phyloP scores from a whole-genome alignment of 176 grass and related monocot genomes.

The bread wheat (Triticum aestivum) region DNA sequence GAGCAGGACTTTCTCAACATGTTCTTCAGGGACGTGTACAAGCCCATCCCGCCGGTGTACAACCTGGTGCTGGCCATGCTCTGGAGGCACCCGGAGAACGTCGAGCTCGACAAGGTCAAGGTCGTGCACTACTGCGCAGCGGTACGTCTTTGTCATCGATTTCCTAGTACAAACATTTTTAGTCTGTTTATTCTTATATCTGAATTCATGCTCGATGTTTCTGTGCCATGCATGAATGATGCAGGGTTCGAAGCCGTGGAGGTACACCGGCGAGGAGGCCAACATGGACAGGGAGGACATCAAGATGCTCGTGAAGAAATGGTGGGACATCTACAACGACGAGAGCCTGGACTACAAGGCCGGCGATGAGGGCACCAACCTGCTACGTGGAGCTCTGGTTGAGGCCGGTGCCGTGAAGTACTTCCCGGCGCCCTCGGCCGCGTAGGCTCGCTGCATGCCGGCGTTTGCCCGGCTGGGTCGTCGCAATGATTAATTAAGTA shows the following conservation, averaged over 20 bases:
- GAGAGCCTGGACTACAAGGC: constrained; percentile 44
- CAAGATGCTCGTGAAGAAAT: constrained; percentile 49
- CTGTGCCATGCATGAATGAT: neutral
- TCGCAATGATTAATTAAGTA: neutral
- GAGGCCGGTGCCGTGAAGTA: constrained; percentile 16
- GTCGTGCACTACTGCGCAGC: too few relatives aligned
- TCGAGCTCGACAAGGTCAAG: too few relatives aligned
- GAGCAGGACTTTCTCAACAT: constrained; percentile 57
- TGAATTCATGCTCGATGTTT: neutral
- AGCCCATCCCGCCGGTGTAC: too few relatives aligned
- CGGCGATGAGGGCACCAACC: neutral
- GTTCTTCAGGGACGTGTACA: too few relatives aligned
- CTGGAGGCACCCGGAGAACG: too few relatives aligned
- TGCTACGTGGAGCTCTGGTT: neutral
- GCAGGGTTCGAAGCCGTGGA: constrained; percentile 69
- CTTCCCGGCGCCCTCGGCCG: constrained; percentile 50
- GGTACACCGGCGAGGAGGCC: constrained; percentile 60
- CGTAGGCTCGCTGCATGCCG: neutral
- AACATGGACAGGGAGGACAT: constrained; percentile 77
- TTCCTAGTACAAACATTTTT: too few relatives aligned
- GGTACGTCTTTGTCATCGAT: constrained; percentile 26
- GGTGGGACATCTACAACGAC: constrained; percentile 63
- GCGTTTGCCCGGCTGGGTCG: neutral
- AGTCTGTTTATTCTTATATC: too few relatives aligned
- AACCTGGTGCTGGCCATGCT: too few relatives aligned